A percentile compares a stretch with the other conserved stretches of the same genome.
Conservation (phyloP, 164 flowering plant species). For the Annona squamosa region DNA sequence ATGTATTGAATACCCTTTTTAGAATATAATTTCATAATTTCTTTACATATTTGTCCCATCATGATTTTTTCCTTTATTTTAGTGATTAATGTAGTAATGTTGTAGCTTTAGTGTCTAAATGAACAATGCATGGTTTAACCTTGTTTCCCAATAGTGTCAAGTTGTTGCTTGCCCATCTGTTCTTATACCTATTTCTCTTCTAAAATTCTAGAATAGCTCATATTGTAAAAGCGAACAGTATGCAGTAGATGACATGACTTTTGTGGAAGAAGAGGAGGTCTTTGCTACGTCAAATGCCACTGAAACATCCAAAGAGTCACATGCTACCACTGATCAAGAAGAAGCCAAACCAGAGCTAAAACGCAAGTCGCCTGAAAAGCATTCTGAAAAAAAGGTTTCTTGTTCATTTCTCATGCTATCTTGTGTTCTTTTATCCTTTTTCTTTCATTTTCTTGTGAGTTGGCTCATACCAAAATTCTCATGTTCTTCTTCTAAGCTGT, state of each 20-base stretch:
- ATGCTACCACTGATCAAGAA: conserved; percentile 15
- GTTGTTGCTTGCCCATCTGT: not conserved
- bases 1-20: no score
- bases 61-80: not conserved
- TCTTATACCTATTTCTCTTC: not conserved
- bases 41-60: no score
- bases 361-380: conserved; percentile 60
- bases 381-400: conserved; percentile 59
- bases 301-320: conserved; percentile 25
- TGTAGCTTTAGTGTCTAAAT: not conserved
- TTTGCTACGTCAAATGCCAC: conserved; percentile 36
- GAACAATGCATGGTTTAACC: not conserved
- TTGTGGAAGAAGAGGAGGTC: conserved; percentile 67
- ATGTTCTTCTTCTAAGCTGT: no score
- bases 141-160: not conserved
- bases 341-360: conserved; percentile 41
- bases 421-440: not conserved
- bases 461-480: no score
- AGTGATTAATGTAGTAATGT: not conserved
- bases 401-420: not conserved
- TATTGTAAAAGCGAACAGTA: conserved; percentile 25
- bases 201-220: conserved; percentile 36
- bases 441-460: not conserved
- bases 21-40: no score
- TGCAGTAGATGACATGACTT: conserved; percentile 67